Base-by-base conservation (phyloP, 2,329 filamentous ascomycete genomes). In the Harringtonia aguacate region DNA sequence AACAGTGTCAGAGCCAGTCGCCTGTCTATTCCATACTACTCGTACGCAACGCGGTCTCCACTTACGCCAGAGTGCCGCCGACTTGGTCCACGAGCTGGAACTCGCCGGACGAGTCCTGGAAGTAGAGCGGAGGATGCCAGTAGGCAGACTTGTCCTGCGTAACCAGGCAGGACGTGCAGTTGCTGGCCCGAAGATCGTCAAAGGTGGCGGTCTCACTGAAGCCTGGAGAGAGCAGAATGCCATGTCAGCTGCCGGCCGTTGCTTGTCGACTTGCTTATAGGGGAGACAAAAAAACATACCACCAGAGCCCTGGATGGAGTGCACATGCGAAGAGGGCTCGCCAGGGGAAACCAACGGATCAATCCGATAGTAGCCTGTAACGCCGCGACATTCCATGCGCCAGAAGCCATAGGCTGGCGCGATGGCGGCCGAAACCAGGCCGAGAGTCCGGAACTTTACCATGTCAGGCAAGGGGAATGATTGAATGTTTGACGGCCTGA, bases 61-160 rank as follows among this genome's bases (percentile, higher is more conserved):
- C 83, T 71, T 73, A 90, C 79, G 82, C 84, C 58, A 94, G 78
- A 77, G 94, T 86, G 50, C 88, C 86, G 49, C 87, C 86, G 41
- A 83, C 75, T 59, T 92, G 80, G 1, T 73, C 63, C 37, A 94
- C 85, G 45, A 84, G 61, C 54, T 84, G 75, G 41, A 77, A 77
- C 45, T 78, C 68, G 46, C 82, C 77, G 13, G 64, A 56, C 6
- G 58, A 58, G 55, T 88, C 75, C 57, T 80, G 63, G 61, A 94
- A 95, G 66, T 90, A 89, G 50, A 94, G 58, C 3, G 75, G 65
- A 1, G 88, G 88, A 42, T 79, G 77, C 86, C 87, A 95, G 67
- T 95, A 95, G 28, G 79, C 80, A n/a, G 86, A 94, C 65, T 80
- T 83, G 64, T 95, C 88, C 64, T 90, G 72, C 31, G 69, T 78